Evolutionary conservation across 805 yeast species (phyloP).

Genomic region (Candida saitoana): DNA sequence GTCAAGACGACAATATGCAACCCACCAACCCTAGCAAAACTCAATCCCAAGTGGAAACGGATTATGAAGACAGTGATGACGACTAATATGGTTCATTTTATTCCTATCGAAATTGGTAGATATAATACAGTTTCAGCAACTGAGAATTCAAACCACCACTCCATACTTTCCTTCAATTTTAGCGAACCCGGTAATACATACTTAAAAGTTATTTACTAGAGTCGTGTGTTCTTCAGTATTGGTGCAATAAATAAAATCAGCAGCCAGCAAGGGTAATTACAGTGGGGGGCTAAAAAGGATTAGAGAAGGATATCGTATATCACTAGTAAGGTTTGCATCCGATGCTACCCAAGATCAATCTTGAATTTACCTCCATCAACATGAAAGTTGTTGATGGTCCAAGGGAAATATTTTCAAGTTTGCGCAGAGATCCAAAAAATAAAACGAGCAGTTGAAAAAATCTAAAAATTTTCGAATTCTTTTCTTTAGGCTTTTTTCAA

Average conservation of each 20-base stretch:
- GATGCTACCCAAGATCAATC: neutral
- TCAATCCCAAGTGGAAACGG: conserved; percentile 4
- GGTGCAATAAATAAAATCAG: neutral
- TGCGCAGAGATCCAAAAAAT: conserved; percentile 5
- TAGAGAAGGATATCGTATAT: no score
- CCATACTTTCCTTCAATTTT: no score
- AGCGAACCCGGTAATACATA: neutral
- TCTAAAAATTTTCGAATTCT: conserved; percentile 1
- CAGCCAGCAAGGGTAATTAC: neutral
- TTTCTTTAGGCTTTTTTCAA: neutral
- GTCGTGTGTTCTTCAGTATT: neutral
- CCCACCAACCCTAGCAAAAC: neutral
- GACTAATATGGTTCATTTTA: no score
- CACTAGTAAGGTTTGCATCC: no score
- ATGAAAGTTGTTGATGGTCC: neutral
- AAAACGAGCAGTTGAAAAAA: conserved; percentile 3
- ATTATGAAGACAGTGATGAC: conserved; percentile 7
- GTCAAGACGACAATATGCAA: neutral
- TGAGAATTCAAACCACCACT: no score
- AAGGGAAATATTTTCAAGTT: neutral
- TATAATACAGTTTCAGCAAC: no score
- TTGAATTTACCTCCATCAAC: neutral
- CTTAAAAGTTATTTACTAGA: neutral
- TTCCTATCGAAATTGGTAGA: no score
- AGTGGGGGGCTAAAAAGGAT: no score